These are phyloP conservation scores for Spergularia azorica DNA, from an alignment of 179 eudicot species.

Conservation along the genomic window DNA sequence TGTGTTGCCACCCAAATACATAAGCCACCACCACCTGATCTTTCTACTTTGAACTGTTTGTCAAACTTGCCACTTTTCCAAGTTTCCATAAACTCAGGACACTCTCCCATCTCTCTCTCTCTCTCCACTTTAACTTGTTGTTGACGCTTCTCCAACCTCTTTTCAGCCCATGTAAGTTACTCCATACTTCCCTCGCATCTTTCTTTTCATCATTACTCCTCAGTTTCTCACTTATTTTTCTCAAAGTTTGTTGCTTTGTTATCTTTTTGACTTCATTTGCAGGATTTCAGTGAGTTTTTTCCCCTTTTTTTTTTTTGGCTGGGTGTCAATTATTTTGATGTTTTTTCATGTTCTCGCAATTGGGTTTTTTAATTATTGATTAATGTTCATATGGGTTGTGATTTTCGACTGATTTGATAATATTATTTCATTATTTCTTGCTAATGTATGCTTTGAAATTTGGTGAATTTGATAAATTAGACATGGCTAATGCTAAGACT, in stretches of 20 bases:
- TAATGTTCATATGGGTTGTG: slow-evolving; percentile 16
- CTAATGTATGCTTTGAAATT: background rate
- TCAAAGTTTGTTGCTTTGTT: background rate
- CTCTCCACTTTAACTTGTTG: background rate
- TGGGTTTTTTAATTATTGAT: slow-evolving; percentile 3
- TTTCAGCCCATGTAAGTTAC: background rate
- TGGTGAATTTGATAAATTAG: background rate
- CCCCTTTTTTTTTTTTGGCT: background rate
- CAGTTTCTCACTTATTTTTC: background rate
- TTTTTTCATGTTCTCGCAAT: background rate
- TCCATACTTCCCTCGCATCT: background rate
- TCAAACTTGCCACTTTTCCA: background rate
- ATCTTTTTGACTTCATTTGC: background rate
- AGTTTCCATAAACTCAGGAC: background rate
- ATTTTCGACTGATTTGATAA: background rate
- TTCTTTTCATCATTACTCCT: background rate
- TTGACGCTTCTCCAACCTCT: slow-evolving; percentile 8
- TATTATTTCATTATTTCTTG: too few species aligned
- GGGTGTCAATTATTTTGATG: slow-evolving; percentile 12
- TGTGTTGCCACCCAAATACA: slow-evolving; percentile 18
- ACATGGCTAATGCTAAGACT: too few species aligned
- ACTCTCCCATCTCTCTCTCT: background rate
- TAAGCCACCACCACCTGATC: slow-evolving; percentile 19
- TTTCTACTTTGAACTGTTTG: background rate
- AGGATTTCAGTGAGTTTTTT: slow-evolving; percentile 11